A percentile compares a stretch with the other conserved stretches of the same genome.
These are phyloP conservation scores for Barnettozyma botsteinii DNA, from an alignment of 805 yeast genomes.

Conservation along the genomic window DNA sequence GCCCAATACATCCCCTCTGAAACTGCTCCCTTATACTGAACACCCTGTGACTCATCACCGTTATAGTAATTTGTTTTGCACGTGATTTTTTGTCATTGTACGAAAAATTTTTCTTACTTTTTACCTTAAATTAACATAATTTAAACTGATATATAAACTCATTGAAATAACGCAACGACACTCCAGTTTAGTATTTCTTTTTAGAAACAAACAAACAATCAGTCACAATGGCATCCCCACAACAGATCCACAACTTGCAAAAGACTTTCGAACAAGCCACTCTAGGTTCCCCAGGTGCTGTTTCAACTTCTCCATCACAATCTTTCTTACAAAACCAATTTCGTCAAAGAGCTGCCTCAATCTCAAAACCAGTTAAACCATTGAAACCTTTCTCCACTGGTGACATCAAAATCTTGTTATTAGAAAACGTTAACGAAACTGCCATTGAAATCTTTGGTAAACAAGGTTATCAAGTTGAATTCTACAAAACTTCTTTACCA, in stretches of 20 bases:
- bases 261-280: slow-evolving; percentile 52
- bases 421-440: slow-evolving; percentile 91
- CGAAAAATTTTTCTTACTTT: neutral
- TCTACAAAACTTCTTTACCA: slow-evolving; percentile 79
- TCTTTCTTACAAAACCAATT: slow-evolving; percentile 49
- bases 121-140: neutral
- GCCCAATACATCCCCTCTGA: too few species aligned
- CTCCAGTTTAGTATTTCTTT: neutral
- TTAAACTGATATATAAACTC: neutral
- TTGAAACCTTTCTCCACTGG: slow-evolving; percentile 94
- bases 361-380: slow-evolving; percentile 52
- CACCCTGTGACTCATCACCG: too few species aligned
- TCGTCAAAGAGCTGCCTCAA: slow-evolving; percentile 36
- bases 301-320: slow-evolving; percentile 76
- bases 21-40: too few species aligned
- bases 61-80: too few species aligned
- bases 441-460: slow-evolving; percentile 78
- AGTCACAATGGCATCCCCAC: slow-evolving; percentile 58
- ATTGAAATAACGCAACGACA: neutral
- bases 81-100: slow-evolving; percentile 8
- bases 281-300: slow-evolving; percentile 61
- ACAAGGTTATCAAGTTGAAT: slow-evolving; percentile 97
- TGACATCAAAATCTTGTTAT: slow-evolving; percentile 83
- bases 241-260: slow-evolving; percentile 53
- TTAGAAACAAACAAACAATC: too few species aligned